phyloP scores from a whole-genome alignment of 768 basidiomycete species.

The Hericium coralloides region DNA sequence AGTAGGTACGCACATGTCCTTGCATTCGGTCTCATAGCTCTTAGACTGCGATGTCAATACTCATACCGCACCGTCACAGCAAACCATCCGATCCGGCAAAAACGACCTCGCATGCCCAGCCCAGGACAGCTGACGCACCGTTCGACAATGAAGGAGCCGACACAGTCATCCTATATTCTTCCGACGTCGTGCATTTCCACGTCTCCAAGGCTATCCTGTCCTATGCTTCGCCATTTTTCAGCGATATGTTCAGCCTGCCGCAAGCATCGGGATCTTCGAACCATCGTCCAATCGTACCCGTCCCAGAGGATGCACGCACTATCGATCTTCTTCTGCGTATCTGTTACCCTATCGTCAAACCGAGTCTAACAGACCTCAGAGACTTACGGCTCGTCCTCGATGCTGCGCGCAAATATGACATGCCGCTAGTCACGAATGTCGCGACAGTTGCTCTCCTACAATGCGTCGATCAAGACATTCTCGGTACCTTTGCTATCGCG shows the following conservation, averaged over 20 bases:
- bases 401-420: constrained; percentile 7
- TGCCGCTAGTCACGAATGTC: background rate
- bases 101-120: too few species aligned
- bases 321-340: constrained; percentile 7
- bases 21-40: too few species aligned
- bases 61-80: too few species aligned
- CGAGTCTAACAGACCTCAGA: background rate
- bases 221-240: constrained; percentile 5
- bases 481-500: constrained; percentile 6
- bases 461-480: constrained; percentile 2
- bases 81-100: too few species aligned
- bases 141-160: too few species aligned
- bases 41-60: too few species aligned
- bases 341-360: constrained; percentile 1
- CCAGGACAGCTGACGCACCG: too few species aligned
- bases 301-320: background rate
- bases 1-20: too few species aligned
- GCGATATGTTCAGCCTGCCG: constrained; percentile 22
- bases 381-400: background rate
- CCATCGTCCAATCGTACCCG: background rate
- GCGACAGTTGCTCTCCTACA: background rate
- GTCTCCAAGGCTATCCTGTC: constrained; percentile 25
- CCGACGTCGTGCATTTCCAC: constrained; percentile 9
- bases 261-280: too few species aligned
- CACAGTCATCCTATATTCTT: too few species aligned